Conservation (phyloP, 2,329 filamentous ascomycete genomes). For the Teratosphaeria gauchensis region DNA sequence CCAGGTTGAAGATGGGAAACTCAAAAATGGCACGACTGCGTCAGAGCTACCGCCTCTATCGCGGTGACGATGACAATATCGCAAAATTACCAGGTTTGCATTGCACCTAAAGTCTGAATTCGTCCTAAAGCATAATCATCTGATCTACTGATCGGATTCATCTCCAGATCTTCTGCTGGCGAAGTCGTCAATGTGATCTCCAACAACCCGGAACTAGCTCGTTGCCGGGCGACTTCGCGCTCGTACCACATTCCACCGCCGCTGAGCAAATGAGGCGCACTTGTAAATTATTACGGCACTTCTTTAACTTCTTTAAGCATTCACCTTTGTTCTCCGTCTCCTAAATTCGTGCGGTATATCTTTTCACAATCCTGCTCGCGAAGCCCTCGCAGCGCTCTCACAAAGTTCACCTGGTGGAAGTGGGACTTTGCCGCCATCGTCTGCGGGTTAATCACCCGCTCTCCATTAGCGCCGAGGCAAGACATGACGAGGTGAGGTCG, state of each 20-base stretch:
- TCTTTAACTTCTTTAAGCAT: too few relatives aligned
- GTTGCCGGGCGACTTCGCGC: too few relatives aligned
- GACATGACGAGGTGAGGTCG: too few relatives aligned
- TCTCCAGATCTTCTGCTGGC: background rate
- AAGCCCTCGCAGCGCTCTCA: background rate
- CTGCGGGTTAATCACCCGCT: background rate
- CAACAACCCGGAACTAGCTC: background rate
- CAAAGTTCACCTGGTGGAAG: background rate
- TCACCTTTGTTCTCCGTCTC: too few relatives aligned
- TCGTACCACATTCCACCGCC: too few relatives aligned
- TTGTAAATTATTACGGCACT: too few relatives aligned
- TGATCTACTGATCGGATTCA: background rate
- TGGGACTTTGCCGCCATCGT: background rate
- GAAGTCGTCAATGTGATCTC: background rate
- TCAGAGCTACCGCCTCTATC: background rate
- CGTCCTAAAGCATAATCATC: background rate
- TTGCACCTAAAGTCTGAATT: background rate
- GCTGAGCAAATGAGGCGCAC: too few relatives aligned
- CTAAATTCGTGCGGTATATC: background rate
- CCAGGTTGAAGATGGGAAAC: too few relatives aligned
- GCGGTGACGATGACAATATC: background rate
- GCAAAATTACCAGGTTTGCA: background rate
- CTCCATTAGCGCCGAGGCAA: background rate
- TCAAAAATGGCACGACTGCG: background rate
- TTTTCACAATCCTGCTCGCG: background rate